These are phyloP conservation scores for Fusarium solani-melongenae DNA, from an alignment of 2,329 filamentous ascomycete genomes.

Conservation along the genomic window DNA sequence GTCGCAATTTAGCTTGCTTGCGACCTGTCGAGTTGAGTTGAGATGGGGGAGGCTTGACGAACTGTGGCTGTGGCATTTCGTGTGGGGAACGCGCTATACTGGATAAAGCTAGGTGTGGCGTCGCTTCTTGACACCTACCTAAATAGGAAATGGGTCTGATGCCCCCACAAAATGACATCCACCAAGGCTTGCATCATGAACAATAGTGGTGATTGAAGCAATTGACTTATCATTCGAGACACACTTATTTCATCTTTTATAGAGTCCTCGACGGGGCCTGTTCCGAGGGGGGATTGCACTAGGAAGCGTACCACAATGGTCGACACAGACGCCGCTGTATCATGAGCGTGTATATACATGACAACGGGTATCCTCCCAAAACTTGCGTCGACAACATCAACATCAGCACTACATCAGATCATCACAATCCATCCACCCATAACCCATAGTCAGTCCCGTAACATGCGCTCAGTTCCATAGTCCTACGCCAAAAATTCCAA, in stretches of 20 bases:
- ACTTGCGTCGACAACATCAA: not conserved
- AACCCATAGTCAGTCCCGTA: not conserved
- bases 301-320: not conserved
- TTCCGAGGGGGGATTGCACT: not conserved
- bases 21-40: conserved; percentile 24
- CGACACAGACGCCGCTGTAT: not conserved
- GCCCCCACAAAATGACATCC: not conserved
- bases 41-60: conserved; percentile 17
- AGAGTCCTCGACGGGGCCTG: not conserved
- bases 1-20: conserved; percentile 37
- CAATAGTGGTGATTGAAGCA: not conserved
- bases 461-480: conserved; percentile 4
- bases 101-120: conserved; percentile 21
- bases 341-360: conserved; percentile 10
- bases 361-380: conserved; percentile 10
- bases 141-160: conserved; percentile 20
- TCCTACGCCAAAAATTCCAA: not conserved
- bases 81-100: conserved; percentile 28
- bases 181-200: not conserved
- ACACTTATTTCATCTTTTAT: not conserved
- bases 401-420: conserved; percentile 15
- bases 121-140: conserved; percentile 17
- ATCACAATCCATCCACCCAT: not conserved
- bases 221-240: not conserved
- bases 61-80: conserved; percentile 19